Evolutionary conservation across 2,329 filamentous ascomycete species (phyloP), one percentile per base, ranked within the genome.

Genomic region (Phoma sp.): DNA sequence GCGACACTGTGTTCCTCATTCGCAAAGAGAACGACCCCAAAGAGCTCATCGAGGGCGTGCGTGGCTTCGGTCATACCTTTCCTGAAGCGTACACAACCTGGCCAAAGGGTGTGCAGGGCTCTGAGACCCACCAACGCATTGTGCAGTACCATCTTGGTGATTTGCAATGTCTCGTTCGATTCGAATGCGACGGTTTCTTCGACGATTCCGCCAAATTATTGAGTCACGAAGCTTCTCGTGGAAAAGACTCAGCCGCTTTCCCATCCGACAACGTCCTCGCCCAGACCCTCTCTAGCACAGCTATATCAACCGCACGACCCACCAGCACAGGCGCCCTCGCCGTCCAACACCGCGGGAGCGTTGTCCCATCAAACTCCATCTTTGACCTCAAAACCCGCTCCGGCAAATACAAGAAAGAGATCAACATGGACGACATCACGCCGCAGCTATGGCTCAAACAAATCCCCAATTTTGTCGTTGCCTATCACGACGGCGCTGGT

Each of bases 21-120:
- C 83, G 88, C 1, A 79, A 83, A 21, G 86, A 88, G 63, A 85
- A 84, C 39, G 81, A 82, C 0, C 85, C 87, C 0, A 81, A 70
- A 0, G 84, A 88, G 60, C 66, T 78, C 0, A 85, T 90, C 5
- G 61, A 74, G 0, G 78, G 78, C n/a, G 74, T 90, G 0, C 62
- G 63, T 15, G 88, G 88, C 0, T 89, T 80, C 61, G 87, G 88
- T 0, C 87, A 90, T 61, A 81, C 84, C 0, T 91, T 91, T 60
- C 85, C 85, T 0, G 85, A 89, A 43, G 78, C 79, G 1, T 87
- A 89, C 64, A 91, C 88, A 15, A 31, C 29, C 29, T 31, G 29
- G 29, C 29, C 29, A 31, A 31, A 31, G 12, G 29, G 12, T 31
- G 29, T 31, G 29, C 29, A 31, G 12, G 29, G 29, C 29, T 31